Conservation (phyloP, 2,329 filamentous ascomycete species). For the Aspergillus tanneri region DNA sequence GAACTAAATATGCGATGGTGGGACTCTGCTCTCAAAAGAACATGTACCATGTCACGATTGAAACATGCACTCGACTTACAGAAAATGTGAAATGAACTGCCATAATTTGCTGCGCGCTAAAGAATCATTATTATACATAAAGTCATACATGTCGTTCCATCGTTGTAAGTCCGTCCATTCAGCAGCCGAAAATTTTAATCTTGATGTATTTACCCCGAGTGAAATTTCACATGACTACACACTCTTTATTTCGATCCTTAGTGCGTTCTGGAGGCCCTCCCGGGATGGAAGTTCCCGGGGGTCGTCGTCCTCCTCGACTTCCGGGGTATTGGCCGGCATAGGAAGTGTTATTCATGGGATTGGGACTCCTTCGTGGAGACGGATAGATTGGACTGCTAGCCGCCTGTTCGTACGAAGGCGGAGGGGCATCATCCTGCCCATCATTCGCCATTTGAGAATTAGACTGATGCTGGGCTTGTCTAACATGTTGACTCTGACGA, state of each 20-base stretch:
- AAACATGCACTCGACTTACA: no score
- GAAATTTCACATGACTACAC: conserved; percentile 42
- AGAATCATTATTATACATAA: conserved; percentile 1
- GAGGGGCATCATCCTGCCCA: conserved; percentile 55
- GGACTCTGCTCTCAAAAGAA: neutral
- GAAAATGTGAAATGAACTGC: no score
- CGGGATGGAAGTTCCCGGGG: conserved; percentile 13
- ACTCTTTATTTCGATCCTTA: conserved; percentile 42
- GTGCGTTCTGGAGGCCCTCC: conserved; percentile 19
- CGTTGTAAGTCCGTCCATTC: neutral
- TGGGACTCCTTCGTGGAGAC: conserved; percentile 46
- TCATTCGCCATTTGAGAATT: conserved; percentile 36
- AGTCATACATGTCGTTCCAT: conserved; percentile 3
- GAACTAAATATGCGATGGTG: neutral
- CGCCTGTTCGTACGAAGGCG: conserved; percentile 66
- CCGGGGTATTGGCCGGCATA: conserved; percentile 22
- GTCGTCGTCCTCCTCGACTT: conserved; percentile 17
- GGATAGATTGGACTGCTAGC: conserved; percentile 57
- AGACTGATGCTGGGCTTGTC: conserved; percentile 14
- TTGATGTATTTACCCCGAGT: neutral
- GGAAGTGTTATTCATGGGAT: conserved; percentile 27
- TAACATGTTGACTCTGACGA: conserved; percentile 18
- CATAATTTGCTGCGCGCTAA: no score
- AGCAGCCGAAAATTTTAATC: neutral
- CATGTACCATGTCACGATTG: no score